Conservation (phyloP, 2,329 filamentous ascomycete genomes). For the Aspergillus fischeri region DNA sequence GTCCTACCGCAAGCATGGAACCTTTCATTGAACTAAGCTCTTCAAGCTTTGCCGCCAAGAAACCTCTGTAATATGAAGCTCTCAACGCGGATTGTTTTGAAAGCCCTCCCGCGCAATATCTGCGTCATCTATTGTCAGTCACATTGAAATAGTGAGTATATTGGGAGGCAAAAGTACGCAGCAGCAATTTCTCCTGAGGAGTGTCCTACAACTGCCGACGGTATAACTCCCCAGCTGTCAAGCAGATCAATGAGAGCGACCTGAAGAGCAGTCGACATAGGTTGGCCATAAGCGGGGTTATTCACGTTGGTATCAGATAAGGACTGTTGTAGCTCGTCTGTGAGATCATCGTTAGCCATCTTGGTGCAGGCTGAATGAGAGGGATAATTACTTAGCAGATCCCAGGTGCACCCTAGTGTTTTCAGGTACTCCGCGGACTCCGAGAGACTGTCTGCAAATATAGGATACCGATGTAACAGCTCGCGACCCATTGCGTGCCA, state of each 20-base stretch:
- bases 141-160: neutral
- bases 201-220: neutral
- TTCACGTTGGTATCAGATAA: neutral
- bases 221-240: neutral
- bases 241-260: neutral
- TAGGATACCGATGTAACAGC: slow-evolving; percentile 13
- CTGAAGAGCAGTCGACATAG: neutral
- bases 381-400: neutral
- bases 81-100: neutral
- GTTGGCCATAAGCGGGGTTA: neutral
- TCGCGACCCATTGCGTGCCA: slow-evolving; percentile 26
- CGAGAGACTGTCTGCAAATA: slow-evolving; percentile 8
- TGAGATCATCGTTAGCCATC: neutral
- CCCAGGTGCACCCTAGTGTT: slow-evolving; percentile 10
- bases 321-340: neutral
- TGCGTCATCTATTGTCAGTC: neutral
- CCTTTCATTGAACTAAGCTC: neutral
- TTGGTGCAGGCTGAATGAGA: neutral
- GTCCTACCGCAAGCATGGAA: neutral
- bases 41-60: neutral
- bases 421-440: slow-evolving; percentile 10
- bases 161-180: neutral
- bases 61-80: neutral
- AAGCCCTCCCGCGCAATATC: neutral
- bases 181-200: neutral